A percentile compares a stretch with the other conserved stretches of the same genome.
These are phyloP conservation scores for Agaricus subrufescens DNA, from an alignment of 768 basidiomycete genomes.

Conservation along the genomic window DNA sequence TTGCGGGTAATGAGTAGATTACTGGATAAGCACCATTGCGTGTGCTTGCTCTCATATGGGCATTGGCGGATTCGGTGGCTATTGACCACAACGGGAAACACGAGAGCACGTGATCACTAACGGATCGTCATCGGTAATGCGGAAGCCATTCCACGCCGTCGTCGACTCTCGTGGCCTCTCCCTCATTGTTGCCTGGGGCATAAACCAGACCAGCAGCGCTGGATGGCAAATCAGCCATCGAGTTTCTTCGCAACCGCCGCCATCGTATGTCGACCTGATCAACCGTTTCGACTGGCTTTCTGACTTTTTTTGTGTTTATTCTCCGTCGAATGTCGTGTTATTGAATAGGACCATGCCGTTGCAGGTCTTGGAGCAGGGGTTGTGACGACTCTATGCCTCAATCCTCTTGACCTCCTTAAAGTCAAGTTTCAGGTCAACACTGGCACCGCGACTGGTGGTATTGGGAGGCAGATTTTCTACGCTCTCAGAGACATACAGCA, in stretches of 20 bases:
- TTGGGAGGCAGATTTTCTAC: constrained; percentile 72
- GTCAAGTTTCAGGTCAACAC: constrained; percentile 90
- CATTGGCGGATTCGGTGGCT: background rate
- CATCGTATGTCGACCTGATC: constrained; percentile 27
- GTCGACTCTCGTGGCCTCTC: too few species aligned
- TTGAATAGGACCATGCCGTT: constrained; percentile 82
- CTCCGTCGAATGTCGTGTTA: background rate
- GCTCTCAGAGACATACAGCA: constrained; percentile 70
- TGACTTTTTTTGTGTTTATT: background rate
- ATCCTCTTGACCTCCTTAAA: constrained; percentile 95
- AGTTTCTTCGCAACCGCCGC: constrained; percentile 51
- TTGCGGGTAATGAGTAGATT: too few species aligned
- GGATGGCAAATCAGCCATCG: constrained; percentile 37
- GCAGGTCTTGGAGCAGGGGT: constrained; percentile 93
- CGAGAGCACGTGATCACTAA: background rate
- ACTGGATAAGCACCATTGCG: too few species aligned
- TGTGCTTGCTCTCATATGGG: background rate
- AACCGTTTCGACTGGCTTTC: background rate
- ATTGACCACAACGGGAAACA: background rate
- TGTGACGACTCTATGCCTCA: constrained; percentile 91
- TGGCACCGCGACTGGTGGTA: constrained; percentile 48
- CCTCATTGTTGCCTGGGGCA: background rate
- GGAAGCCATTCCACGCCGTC: too few species aligned
- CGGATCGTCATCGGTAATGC: too few species aligned
- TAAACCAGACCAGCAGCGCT: constrained; percentile 23